Percentiles rank a stretch among this genome's conserved stretches.
Evolutionary conservation across 2,329 filamentous ascomycete genomes (phyloP).

Genomic region (Parasarocladium wereldwijsianum): DNA sequence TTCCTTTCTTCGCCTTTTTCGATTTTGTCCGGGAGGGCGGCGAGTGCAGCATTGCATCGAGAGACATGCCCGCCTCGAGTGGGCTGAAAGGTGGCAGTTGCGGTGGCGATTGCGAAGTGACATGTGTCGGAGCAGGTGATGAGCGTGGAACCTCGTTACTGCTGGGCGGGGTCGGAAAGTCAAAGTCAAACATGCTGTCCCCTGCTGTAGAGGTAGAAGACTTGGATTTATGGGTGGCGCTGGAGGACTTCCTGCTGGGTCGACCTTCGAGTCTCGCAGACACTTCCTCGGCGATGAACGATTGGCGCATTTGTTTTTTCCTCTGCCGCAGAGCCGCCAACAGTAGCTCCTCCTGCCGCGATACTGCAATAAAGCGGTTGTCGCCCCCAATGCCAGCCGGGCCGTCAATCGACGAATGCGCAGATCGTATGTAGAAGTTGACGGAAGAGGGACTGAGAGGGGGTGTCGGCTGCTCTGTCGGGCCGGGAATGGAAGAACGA

Average conservation of each 20-base stretch:
- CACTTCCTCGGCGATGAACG: slow-evolving; percentile 17
- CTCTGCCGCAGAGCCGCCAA: slow-evolving; percentile 41
- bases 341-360: slow-evolving; percentile 42
- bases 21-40: no score
- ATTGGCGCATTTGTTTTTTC: slow-evolving; percentile 39
- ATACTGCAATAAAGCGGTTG: slow-evolving; percentile 40
- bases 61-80: no score
- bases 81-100: no score
- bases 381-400: slow-evolving; percentile 7
- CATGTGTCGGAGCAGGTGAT: background rate
- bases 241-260: slow-evolving; percentile 4
- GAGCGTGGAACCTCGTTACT: slow-evolving; percentile 9
- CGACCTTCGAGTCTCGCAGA: background rate
- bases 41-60: no score
- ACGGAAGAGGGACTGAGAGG: slow-evolving; percentile 36
- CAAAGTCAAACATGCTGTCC: slow-evolving; percentile 17
- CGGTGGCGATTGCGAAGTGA: no score
- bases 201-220: slow-evolving; percentile 16
- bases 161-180: slow-evolving; percentile 19
- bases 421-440: slow-evolving; percentile 30
- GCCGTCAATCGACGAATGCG: slow-evolving; percentile 20
- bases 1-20: background rate
- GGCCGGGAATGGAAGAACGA: slow-evolving; percentile 11
- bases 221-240: slow-evolving; percentile 13
- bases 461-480: slow-evolving; percentile 29